Conservation (phyloP, 2,329 filamentous ascomycete genomes). For the Corinectria fuckeliana region DNA sequence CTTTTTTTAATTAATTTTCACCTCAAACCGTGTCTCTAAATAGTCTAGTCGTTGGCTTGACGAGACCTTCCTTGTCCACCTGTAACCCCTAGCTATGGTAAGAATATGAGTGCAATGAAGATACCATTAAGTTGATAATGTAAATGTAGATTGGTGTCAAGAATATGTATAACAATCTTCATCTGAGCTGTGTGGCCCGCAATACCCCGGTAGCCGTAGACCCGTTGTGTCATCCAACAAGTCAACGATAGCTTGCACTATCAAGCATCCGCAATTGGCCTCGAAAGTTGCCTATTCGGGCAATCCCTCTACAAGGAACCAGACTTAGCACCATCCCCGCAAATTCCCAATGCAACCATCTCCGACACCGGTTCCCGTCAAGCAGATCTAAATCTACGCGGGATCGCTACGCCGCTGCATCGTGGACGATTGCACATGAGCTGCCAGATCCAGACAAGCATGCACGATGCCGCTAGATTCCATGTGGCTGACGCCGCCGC, state of each 20-base stretch:
- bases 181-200: neutral
- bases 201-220: neutral
- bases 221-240: neutral
- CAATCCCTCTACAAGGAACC: neutral
- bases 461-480: conserved; percentile 6
- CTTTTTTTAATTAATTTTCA: too few species aligned
- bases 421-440: conserved; percentile 13
- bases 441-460: conserved; percentile 20
- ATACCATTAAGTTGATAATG: neutral
- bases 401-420: neutral
- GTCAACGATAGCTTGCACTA: neutral
- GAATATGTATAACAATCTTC: neutral
- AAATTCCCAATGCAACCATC: neutral
- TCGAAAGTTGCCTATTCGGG: neutral
- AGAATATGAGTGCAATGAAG: too few species aligned
- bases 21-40: too few species aligned
- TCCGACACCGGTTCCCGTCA: neutral
- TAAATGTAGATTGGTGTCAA: neutral
- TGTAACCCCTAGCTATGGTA: too few species aligned
- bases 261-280: neutral
- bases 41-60: too few species aligned
- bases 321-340: neutral
- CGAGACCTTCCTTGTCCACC: neutral
- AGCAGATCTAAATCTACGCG: neutral
- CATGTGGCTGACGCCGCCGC: neutral